phyloP scores from a whole-genome alignment of 768 basidiomycete genomes.

The Paxillus rubicundulus region DNA sequence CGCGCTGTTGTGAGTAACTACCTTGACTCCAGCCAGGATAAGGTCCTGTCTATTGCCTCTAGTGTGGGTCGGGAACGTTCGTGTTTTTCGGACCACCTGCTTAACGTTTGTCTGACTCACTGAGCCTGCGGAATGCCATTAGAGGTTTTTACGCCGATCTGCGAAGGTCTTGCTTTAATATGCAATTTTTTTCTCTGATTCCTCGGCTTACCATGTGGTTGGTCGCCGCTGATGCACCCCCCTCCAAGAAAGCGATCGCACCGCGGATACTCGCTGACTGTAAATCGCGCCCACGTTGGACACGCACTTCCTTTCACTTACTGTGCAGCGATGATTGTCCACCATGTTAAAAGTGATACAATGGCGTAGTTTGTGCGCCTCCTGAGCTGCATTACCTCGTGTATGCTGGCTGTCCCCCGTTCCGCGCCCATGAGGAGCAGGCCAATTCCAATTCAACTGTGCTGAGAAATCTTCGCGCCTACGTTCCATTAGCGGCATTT shows the following conservation, averaged over 20 bases:
- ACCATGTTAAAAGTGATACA: not conserved
- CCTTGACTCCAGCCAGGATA: no score
- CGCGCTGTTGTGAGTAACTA: no score
- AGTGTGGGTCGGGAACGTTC: no score
- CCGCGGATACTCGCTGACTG: not conserved
- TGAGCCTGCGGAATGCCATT: not conserved
- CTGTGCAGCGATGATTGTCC: not conserved
- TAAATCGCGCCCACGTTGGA: not conserved
- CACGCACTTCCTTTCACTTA: not conserved
- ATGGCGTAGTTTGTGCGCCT: not conserved
- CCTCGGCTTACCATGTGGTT: not conserved
- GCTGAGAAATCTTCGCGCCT: slow-evolving; percentile 9
- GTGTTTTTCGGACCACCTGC: no score
- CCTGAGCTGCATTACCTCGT: slow-evolving; percentile 10
- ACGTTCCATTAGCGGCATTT: slow-evolving; percentile 7
- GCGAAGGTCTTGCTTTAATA: no score
- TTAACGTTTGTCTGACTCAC: no score
- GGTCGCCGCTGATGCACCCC: not conserved
- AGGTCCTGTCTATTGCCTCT: no score
- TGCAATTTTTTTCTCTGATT: no score
- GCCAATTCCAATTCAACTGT: slow-evolving; percentile 5
- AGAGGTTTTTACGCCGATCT: no score
- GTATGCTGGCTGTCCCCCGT: slow-evolving; percentile 11
- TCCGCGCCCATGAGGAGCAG: slow-evolving; percentile 6
- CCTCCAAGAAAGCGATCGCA: not conserved